Conservation (phyloP, 495 filamentous ascomycete genomes). For the Aspergillus campestris region DNA sequence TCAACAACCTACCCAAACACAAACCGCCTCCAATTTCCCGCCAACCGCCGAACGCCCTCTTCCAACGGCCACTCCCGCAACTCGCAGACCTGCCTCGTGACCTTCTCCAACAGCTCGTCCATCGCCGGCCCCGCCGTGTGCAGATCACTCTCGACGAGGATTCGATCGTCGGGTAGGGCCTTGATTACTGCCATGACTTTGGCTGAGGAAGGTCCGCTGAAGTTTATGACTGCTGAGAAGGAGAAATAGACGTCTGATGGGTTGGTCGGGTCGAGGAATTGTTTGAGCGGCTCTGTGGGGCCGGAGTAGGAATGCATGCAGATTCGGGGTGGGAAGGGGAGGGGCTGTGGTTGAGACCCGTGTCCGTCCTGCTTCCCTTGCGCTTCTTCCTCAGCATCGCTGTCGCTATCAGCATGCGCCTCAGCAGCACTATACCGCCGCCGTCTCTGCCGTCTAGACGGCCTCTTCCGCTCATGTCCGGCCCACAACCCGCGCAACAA, state of each 20-base stretch:
- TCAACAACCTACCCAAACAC: slow-evolving; percentile 67
- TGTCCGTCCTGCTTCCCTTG: too few relatives aligned
- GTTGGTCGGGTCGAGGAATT: slow-evolving; percentile 66
- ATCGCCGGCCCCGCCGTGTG: slow-evolving; percentile 77
- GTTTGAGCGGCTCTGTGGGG: slow-evolving; percentile 61
- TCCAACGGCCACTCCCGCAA: slow-evolving; percentile 71
- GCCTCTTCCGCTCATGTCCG: slow-evolving; percentile 64
- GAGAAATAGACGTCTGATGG: slow-evolving; percentile 80
- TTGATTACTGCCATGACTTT: slow-evolving; percentile 60
- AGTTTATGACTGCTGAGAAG: slow-evolving; percentile 79
- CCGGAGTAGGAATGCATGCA: slow-evolving; percentile 94
- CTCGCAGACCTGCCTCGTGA: slow-evolving; percentile 61
- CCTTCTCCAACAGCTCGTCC: slow-evolving; percentile 69
- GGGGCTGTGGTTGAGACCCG: too few relatives aligned
- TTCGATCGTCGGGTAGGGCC: slow-evolving; percentile 62
- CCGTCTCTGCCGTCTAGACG: slow-evolving; percentile 55
- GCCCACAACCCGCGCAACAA: slow-evolving; percentile 68
- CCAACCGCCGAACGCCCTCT: slow-evolving; percentile 60
- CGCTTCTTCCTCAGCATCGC: slow-evolving; percentile 27
- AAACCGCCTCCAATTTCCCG: slow-evolving; percentile 73
- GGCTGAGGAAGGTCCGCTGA: slow-evolving; percentile 45
- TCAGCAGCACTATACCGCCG: slow-evolving; percentile 26
- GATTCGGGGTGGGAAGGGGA: slow-evolving; percentile 78
- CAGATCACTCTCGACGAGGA: slow-evolving; percentile 86
- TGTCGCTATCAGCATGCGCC: slow-evolving; percentile 20